Evolutionary conservation across 2,329 filamentous ascomycete species (phyloP), one percentile per base, ranked within the genome.

Genomic region (Botrytis byssoidea): DNA sequence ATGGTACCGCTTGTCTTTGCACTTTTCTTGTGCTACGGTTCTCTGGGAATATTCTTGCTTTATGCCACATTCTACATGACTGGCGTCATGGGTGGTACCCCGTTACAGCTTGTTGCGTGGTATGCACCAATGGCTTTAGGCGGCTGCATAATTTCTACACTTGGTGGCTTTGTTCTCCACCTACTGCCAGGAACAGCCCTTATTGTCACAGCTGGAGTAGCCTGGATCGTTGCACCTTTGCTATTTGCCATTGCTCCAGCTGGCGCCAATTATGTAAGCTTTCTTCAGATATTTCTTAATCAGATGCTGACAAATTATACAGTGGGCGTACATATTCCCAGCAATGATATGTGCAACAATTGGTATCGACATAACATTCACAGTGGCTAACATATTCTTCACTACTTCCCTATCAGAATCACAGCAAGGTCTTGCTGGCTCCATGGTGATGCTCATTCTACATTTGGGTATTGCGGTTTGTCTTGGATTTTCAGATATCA

Each of bases 381-480:
- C 91, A 79, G 87, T 94, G 1, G 88, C 90, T 29, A 94, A 92
- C 78, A 88, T 95, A 74, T 95, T 93, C 82, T 92, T 94, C 80
- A 94, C 92, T 0, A 94, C 92, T 0, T 88, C 87, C 22, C 84
- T 94, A 75, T 91, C 92, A 0, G 85, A 85, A 7, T 85, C 87
- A 20, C 85, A 89, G 68, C 93, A 95, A 80, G 92, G 91, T 0
- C 84, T 93, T 0, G 92, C 92, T 0, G 91, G 92, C 1, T 92
- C 89, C 0, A 81, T 94, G 64, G 90, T 92, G 78, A 93, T 92
- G 82, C 90, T 88, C 66, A 82, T 93, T 3, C 80, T 94, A 44
- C 92, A 93, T 78, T 84, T 95, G 14, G 91, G 91, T 16, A 91
- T 94, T 78, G 91, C 91, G 1, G 85, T 94, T 70, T 89, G 90